phyloP scores from a whole-genome alignment of 441 rosid species.

The Dalechampia spathulata region DNA sequence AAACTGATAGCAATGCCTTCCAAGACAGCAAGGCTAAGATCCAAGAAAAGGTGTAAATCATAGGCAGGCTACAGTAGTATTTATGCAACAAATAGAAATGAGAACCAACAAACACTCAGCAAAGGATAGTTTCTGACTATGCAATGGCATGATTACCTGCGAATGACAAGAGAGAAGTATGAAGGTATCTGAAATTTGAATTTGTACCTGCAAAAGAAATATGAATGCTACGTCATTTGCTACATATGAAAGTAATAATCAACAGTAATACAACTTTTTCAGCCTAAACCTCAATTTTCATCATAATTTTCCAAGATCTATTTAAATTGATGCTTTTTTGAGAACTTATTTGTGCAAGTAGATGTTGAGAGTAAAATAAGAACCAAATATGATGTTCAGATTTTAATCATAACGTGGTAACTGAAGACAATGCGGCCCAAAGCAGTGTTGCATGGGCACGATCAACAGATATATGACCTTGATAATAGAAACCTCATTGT shows the following conservation, averaged over 20 bases:
- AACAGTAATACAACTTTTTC: background rate
- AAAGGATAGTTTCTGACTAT: background rate
- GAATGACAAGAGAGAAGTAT: conserved; percentile 88
- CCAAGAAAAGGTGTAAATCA: conserved; percentile 15
- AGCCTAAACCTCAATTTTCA: background rate
- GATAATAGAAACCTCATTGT: background rate
- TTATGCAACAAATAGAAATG: background rate
- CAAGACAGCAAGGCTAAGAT: conserved; percentile 80
- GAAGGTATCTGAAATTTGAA: conserved; percentile 94
- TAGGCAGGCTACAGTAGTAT: background rate
- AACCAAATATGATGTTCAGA: background rate
- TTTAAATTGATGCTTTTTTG: too few relatives aligned
- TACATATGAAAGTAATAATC: conserved; percentile 2
- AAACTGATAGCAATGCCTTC: conserved; percentile 89
- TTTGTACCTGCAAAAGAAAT: conserved; percentile 72
- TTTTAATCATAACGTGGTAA: background rate
- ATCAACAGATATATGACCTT: background rate
- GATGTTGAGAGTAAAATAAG: background rate
- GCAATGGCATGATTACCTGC: conserved; percentile 48
- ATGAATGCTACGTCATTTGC: conserved; percentile 4
- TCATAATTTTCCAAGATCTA: background rate
- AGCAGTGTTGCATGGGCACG: background rate
- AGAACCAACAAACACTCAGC: background rate
- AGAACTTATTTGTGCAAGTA: background rate
- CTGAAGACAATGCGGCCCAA: too few relatives aligned